Percentiles rank a stretch among this genome's conserved stretches.
Evolutionary conservation across 2,329 filamentous ascomycete genomes (phyloP).

Genomic region (Sporothrix pallida): DNA sequence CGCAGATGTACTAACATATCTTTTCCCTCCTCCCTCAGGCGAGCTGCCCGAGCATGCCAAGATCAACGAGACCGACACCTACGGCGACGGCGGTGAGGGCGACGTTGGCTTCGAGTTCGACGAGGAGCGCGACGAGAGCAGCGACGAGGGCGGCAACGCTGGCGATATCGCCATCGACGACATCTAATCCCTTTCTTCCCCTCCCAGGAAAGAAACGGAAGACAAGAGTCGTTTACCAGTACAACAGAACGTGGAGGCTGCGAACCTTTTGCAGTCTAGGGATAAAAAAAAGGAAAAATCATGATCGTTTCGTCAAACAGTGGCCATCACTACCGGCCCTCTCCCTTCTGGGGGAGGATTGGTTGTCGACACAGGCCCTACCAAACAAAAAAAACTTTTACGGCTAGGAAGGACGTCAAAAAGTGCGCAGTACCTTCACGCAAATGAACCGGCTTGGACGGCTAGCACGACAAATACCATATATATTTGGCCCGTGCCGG

Average conservation of each 20-base stretch:
- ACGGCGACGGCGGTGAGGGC: slow-evolving; percentile 87
- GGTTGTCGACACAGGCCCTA: slow-evolving; percentile 23
- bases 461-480: background rate
- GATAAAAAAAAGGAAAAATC: slow-evolving; percentile 7
- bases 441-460: slow-evolving; percentile 10
- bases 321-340: slow-evolving; percentile 13
- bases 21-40: slow-evolving; percentile 54
- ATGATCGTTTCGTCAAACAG: slow-evolving; percentile 10
- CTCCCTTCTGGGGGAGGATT: background rate
- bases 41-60: slow-evolving; percentile 96
- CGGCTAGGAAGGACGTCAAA: slow-evolving; percentile 12
- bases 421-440: slow-evolving; percentile 8
- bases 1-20: background rate
- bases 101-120: slow-evolving; percentile 99
- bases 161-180: slow-evolving; percentile 86
- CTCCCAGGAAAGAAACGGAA: background rate
- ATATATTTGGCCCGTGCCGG: background rate
- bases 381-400: background rate
- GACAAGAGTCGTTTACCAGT: slow-evolving; percentile 24
- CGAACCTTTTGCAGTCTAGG: slow-evolving; percentile 17
- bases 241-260: slow-evolving; percentile 23
- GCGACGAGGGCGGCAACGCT: slow-evolving; percentile 59
- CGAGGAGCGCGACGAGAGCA: slow-evolving; percentile 75
- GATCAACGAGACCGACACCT: slow-evolving; percentile 99
- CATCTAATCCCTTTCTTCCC: slow-evolving; percentile 65